Evolutionary conservation across 176 grass and related monocot genomes (phyloP), one percentile per base, ranked within the genome.

Genomic region (Raddia guianensis): DNA sequence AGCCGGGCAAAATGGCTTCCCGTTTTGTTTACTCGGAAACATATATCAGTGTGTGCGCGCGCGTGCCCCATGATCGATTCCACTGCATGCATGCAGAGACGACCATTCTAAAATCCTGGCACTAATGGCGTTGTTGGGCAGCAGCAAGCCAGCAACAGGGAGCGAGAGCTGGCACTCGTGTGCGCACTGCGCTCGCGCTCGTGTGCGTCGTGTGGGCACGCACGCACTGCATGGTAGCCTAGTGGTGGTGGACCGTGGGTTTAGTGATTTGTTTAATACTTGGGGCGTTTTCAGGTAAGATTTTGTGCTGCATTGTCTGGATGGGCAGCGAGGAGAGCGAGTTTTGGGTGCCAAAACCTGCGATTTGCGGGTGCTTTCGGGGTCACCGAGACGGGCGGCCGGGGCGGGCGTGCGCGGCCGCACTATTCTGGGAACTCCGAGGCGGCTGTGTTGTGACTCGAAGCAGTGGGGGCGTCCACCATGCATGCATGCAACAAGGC

Each of bases 381-480:
- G 63, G 35, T 69, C 72, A 87, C 78, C 85, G 53, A 82, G 64
- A 78, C 78, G 52, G 11, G 77, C 70, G 51, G 11, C 70, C 70
- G 51, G 50, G 27, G 68, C 21, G 60, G 63, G 85, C 78, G 52
- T 16, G 77, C 70, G 51, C 61, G 50, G 68, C 21, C 49, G 63
- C 40, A 50, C 51, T 32, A 46, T 8, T 9, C 55, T 56, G 64
- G 59, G 89, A 80, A 81, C 89, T 86, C 86, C 92, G 86, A 94
- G 81, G 92, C 65, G 45, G 3, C 76, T 83, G 72, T 87, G 89
- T 91, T 91, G 89, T 89, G 81, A 94, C 91, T 88, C 86, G 86
- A 84, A 91, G 86, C 66, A 84, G 86, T 86, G 90, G 86, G 77
- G 77, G 70, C 83, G 74, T 77, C 56, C 79, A 83, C 73, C 51